Evolutionary conservation across 495 filamentous ascomycete species (phyloP), one percentile per base, ranked within the genome.

Genomic region (Jackrogersella multiformis): DNA sequence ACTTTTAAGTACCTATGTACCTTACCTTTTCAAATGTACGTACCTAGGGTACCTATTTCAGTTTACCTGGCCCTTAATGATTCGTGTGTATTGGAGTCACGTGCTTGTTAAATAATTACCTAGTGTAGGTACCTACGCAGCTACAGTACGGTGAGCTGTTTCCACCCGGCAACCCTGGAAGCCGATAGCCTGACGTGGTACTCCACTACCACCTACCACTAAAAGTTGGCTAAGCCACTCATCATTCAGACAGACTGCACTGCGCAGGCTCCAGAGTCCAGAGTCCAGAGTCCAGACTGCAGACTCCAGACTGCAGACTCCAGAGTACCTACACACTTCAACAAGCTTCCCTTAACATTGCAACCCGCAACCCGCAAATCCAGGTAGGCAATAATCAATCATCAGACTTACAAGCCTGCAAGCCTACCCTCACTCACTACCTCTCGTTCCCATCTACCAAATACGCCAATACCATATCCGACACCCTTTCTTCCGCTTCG

Each of bases 121-220:
- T 48, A n/a, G 21, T n/a, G n/a, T n/a, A n/a, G n/a, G n/a, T n/a
- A n/a, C n/a, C 2, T 28, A 48, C 24, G 12, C 15, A 51, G 7
- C 4, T 38, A n/a, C 23, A 1, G 15, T 51, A 51, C 48, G 48
- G 48, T 52, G 48, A 52, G 48, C 28, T 36, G 36, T 34, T 44
- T 54, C 38, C 30, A 42, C 38, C 38, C 34, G 56, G 23, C 34
- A 56, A 23, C 58, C 59, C 30, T 28, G n/a, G n/a, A n/a, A n/a
- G n/a, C n/a, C n/a, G n/a, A n/a, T n/a, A 68, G 65, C 65, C 65
- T 69, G 66, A 60, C 66, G 66, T 69, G 66, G 6, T 60, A 41
- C 66, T 64, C 66, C 66, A 60, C 66, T 18, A 20, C 16, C 10
- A 18, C 34, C 45, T 35, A 35, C 4, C 10, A 35, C 13, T 8